Conservation (phyloP, 208 protist genomes). For the Trypanosoma melophagium region DNA sequence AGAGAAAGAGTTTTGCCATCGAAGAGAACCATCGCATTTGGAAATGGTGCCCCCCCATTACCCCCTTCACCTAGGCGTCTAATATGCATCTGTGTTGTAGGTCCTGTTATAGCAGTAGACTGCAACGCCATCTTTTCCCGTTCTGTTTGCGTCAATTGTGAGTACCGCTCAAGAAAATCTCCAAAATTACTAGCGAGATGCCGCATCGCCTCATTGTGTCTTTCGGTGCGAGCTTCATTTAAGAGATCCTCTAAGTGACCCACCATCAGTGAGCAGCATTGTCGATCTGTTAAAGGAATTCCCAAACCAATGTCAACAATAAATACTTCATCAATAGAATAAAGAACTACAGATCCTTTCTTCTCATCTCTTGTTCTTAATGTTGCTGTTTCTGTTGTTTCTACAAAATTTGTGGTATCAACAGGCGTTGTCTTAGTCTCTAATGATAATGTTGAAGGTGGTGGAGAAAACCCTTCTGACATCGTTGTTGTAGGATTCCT, state of each 20-base stretch:
- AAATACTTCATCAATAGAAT: conserved; percentile 31
- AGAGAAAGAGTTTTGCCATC: conserved; percentile 44
- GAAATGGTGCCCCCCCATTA: conserved; percentile 61
- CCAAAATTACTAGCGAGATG: conserved; percentile 53
- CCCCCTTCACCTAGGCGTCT: conserved; percentile 49
- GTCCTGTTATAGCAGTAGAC: conserved; percentile 43
- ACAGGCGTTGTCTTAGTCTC: too few relatives aligned
- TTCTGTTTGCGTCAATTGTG: conserved; percentile 48
- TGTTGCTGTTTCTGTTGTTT: background rate
- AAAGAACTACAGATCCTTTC: background rate
- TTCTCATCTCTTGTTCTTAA: background rate
- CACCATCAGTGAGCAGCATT: conserved; percentile 55
- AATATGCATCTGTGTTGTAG: conserved; percentile 73
- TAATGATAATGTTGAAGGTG: too few relatives aligned
- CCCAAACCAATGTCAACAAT: conserved; percentile 68
- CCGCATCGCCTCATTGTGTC: conserved; percentile 73
- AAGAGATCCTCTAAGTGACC: conserved; percentile 41
- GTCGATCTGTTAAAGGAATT: conserved; percentile 45
- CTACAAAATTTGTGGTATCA: too few relatives aligned
- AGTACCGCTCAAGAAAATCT: conserved; percentile 71
- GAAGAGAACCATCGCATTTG: conserved; percentile 55
- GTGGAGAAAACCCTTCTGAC: too few relatives aligned
- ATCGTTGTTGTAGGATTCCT: background rate
- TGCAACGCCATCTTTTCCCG: conserved; percentile 65
- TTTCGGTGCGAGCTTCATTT: conserved; percentile 42